Percentiles rank a stretch among this genome's conserved stretches.
These are phyloP conservation scores for Saccharomyces eubayanus DNA, from an alignment of 805 yeast species.

Conservation along the genomic window DNA sequence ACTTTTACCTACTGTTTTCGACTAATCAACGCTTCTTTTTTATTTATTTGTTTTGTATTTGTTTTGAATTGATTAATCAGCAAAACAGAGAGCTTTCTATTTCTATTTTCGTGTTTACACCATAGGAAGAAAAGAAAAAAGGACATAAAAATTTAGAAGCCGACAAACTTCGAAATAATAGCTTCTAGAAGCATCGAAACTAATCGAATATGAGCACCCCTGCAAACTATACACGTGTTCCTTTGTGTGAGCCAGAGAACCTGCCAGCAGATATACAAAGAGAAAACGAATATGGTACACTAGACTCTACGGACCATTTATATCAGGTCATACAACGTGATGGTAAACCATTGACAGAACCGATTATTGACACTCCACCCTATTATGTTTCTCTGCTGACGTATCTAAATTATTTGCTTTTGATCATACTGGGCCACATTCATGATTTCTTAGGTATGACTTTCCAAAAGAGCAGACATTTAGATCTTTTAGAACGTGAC, in stretches of 20 bases:
- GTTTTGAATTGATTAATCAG: neutral
- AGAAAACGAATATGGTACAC: slow-evolving; percentile 65
- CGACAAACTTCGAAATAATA: neutral
- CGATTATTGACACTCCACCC: slow-evolving; percentile 77
- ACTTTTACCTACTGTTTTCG: neutral
- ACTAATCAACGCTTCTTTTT: neutral
- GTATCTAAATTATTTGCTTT: slow-evolving; percentile 72
- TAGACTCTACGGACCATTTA: slow-evolving; percentile 57
- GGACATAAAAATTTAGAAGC: neutral
- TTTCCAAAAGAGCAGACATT: slow-evolving; percentile 58
- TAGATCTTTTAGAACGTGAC: slow-evolving; percentile 61
- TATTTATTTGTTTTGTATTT: neutral
- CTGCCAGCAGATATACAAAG: slow-evolving; percentile 33
- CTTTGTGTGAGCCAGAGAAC: slow-evolving; percentile 30
- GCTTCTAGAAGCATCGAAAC: neutral
- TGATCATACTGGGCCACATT: slow-evolving; percentile 82
- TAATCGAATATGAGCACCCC: slow-evolving; percentile 7
- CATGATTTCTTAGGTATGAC: slow-evolving; percentile 79
- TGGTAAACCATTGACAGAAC: slow-evolving; percentile 49
- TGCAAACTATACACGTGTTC: slow-evolving; percentile 24
- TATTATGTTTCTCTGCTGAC: slow-evolving; percentile 71
- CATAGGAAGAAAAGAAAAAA: neutral
- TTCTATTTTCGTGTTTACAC: neutral
- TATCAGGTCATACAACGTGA: slow-evolving; percentile 52
- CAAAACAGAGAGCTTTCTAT: neutral